phyloP scores from a whole-genome alignment of 441 rosid genomes.

The Dalechampia spathulata region DNA sequence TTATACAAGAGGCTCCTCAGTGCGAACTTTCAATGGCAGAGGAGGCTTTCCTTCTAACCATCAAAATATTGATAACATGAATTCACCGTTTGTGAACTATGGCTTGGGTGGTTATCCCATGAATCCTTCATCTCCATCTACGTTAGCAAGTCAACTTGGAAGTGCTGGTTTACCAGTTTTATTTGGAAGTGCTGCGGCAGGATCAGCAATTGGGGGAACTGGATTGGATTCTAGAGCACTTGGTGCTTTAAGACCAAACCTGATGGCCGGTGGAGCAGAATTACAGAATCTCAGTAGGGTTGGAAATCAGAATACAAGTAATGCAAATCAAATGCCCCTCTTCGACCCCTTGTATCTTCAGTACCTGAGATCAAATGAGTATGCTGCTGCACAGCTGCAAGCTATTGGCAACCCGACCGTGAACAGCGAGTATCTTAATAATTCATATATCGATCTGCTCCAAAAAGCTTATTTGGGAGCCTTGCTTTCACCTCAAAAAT shows the following conservation, averaged over 20 bases:
- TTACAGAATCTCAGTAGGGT: slow-evolving; percentile 32
- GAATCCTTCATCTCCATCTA: slow-evolving; percentile 39
- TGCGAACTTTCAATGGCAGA: slow-evolving; percentile 27
- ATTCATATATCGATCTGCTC: slow-evolving; percentile 48
- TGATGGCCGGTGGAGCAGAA: slow-evolving; percentile 38
- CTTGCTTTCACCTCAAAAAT: slow-evolving; percentile 42
- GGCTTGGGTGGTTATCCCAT: slow-evolving; percentile 33
- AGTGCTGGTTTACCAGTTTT: slow-evolving; percentile 42
- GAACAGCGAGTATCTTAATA: slow-evolving; percentile 34
- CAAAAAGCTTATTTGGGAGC: slow-evolving; percentile 53
- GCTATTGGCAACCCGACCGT: slow-evolving; percentile 34
- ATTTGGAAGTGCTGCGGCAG: slow-evolving; percentile 44
- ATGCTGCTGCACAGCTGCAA: slow-evolving; percentile 40
- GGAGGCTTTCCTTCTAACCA: slow-evolving; percentile 32
- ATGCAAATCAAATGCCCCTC: slow-evolving; percentile 33
- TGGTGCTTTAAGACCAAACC: slow-evolving; percentile 31
- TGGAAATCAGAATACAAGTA: slow-evolving; percentile 33
- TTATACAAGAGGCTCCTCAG: slow-evolving; percentile 29
- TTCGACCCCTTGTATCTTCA: slow-evolving; percentile 44
- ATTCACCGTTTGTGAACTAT: slow-evolving; percentile 37
- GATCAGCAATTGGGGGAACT: slow-evolving; percentile 37
- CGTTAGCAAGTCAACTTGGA: slow-evolving; percentile 40
- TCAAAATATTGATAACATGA: slow-evolving; percentile 26
- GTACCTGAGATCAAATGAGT: slow-evolving; percentile 42
- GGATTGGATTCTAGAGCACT: slow-evolving; percentile 39